Percentiles rank a stretch among this genome's conserved stretches.
Conservation (phyloP, 352 stramenopile species). For the Elongisporangium undulatum region DNA sequence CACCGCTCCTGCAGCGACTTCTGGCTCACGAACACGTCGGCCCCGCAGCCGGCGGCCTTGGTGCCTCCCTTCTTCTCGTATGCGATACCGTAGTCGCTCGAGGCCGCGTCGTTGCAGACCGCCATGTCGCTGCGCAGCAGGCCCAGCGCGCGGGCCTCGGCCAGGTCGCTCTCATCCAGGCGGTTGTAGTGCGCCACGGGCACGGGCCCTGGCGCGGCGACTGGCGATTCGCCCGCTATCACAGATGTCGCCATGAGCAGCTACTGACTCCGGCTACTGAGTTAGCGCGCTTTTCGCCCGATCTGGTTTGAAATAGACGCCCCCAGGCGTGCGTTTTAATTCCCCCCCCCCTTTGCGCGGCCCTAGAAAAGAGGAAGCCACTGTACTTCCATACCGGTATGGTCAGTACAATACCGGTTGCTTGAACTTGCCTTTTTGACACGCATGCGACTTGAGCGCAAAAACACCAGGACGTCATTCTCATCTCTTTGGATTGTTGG, state of each 20-base stretch:
- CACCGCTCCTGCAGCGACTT: conserved; percentile 66
- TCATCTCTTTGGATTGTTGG: not conserved
- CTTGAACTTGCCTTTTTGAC: too few species aligned
- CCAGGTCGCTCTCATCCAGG: conserved; percentile 53
- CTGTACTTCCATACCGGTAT: not conserved
- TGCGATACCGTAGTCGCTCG: conserved; percentile 59
- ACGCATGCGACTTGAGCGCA: not conserved
- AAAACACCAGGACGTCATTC: not conserved
- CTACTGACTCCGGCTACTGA: conserved; percentile 16
- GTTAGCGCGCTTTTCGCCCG: not conserved
- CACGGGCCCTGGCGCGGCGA: conserved; percentile 11
- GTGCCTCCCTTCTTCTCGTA: conserved; percentile 74
- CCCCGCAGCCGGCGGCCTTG: conserved; percentile 42
- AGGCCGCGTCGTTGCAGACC: conserved; percentile 34
- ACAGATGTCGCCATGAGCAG: conserved; percentile 1
- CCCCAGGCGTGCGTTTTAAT: too few species aligned
- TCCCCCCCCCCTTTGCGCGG: too few species aligned
- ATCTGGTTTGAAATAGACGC: not conserved
- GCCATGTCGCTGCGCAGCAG: conserved; percentile 41
- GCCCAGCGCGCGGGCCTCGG: conserved; percentile 37
- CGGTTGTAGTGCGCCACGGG: conserved; percentile 40
- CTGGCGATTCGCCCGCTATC: not conserved
- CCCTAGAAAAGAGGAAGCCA: not conserved
- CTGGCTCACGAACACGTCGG: conserved; percentile 56
- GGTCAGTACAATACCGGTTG: not conserved